phyloP scores from a whole-genome alignment of 305 asterid species.

The Fraxinus baroniana region DNA sequence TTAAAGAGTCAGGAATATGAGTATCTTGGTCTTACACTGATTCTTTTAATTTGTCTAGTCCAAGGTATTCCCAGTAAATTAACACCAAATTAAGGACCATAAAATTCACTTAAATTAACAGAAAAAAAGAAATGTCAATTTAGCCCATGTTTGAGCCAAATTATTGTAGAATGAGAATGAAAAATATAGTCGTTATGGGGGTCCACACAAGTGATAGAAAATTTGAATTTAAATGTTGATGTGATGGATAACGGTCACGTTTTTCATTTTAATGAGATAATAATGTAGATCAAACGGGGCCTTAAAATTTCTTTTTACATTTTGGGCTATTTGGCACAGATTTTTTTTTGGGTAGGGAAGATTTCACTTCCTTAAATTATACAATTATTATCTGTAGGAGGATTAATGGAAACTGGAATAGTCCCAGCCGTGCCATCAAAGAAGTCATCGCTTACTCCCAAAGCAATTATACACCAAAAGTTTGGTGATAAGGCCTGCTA shows the following conservation, averaged over 20 bases:
- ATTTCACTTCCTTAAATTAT: not conserved
- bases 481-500: constrained; percentile 69
- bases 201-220: too few species aligned
- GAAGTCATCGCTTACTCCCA: constrained; percentile 65
- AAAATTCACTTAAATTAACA: not conserved
- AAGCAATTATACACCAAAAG: constrained; percentile 76
- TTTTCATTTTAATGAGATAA: too few species aligned
- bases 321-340: too few species aligned
- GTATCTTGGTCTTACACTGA: not conserved
- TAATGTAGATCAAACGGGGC: too few species aligned
- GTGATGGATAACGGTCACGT: too few species aligned
- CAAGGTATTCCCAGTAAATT: not conserved
- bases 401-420: constrained; percentile 45
- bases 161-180: too few species aligned
- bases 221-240: too few species aligned
- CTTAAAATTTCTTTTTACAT: too few species aligned
- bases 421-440: constrained; percentile 37
- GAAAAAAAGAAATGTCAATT: too few species aligned
- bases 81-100: not conserved
- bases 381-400: constrained; percentile 12
- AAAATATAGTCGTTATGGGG: too few species aligned
- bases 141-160: too few species aligned
- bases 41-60: not conserved
- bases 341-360: constrained; percentile 10
- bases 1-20: not conserved